Conservation (phyloP, 2,329 filamentous ascomycete genomes). For the Talaromyces piceae region DNA sequence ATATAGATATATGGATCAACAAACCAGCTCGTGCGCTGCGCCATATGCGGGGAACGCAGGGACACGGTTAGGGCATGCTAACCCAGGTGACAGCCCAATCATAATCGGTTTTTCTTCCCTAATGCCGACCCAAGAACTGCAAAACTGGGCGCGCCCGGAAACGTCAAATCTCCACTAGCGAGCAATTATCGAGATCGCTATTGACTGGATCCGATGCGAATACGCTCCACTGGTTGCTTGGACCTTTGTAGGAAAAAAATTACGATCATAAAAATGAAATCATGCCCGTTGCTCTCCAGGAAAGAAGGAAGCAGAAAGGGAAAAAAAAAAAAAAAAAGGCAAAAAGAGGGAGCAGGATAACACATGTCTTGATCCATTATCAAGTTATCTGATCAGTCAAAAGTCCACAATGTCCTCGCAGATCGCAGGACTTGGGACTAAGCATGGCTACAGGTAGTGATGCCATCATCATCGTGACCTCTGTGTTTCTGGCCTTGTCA, state of each 20-base stretch:
- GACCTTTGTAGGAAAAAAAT: no score
- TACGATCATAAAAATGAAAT: no score
- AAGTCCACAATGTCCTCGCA: not conserved
- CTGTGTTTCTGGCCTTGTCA: constrained; percentile 34
- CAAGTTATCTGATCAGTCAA: no score
- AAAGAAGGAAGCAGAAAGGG: not conserved
- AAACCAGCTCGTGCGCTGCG: not conserved
- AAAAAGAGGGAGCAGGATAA: no score
- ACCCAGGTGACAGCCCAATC: not conserved
- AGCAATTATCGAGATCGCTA: not conserved
- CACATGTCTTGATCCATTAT: not conserved
- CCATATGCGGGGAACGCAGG: not conserved
- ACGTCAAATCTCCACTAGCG: not conserved
- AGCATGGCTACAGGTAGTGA: not conserved
- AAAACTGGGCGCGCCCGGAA: not conserved
- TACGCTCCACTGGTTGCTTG: not conserved
- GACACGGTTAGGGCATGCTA: not conserved
- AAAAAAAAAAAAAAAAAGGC: not conserved
- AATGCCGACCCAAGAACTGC: no score
- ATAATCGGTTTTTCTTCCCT: not conserved
- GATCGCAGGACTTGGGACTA: not conserved
- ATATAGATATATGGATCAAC: not conserved
- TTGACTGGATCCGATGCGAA: not conserved
- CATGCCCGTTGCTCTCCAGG: not conserved
- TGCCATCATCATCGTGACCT: constrained; percentile 13